Evolutionary conservation across 129 eudicot species (phyloP).

Genomic region (Chrysanthemum makinoi): DNA sequence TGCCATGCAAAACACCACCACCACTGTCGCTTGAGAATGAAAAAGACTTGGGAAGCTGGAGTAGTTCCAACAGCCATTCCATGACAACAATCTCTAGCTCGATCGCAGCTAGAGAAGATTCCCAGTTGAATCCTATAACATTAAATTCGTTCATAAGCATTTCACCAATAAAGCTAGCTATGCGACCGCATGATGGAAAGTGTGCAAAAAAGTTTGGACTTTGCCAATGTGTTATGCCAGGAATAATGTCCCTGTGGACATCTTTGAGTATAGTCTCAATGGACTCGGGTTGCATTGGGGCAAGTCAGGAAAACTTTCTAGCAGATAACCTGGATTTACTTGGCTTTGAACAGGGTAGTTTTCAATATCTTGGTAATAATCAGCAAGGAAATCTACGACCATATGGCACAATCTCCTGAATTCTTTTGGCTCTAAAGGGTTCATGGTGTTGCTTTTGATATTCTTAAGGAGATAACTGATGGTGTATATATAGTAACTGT

Average conservation of each 20-base stretch:
- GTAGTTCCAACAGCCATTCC: constrained; percentile 40
- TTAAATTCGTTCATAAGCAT: constrained; percentile 38
- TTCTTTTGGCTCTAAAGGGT: constrained; percentile 36
- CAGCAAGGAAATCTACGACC: constrained; percentile 38
- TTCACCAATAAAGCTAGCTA: constrained; percentile 37
- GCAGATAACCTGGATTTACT: constrained; percentile 38
- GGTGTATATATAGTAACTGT: no score
- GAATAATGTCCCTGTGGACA: constrained; percentile 29
- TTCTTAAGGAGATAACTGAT: no score
- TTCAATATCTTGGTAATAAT: constrained; percentile 31
- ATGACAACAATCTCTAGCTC: constrained; percentile 42
- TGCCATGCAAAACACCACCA: constrained; percentile 42
- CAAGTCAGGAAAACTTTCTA: constrained; percentile 18
- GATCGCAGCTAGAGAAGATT: constrained; percentile 35
- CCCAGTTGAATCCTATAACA: constrained; percentile 38
- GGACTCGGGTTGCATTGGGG: constrained; percentile 34
- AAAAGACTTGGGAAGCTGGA: constrained; percentile 36
- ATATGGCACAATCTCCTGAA: constrained; percentile 36
- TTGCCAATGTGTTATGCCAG: constrained; percentile 47
- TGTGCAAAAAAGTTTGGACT: constrained; percentile 42
- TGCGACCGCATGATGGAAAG: constrained; percentile 34
- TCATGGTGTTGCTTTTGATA: no score
- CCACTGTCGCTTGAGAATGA: constrained; percentile 35
- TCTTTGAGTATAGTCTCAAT: constrained; percentile 40
- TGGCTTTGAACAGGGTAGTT: constrained; percentile 37